These are phyloP conservation scores for Corynascus novoguineensis DNA, from an alignment of 495 filamentous ascomycete genomes.

Conservation along the genomic window DNA sequence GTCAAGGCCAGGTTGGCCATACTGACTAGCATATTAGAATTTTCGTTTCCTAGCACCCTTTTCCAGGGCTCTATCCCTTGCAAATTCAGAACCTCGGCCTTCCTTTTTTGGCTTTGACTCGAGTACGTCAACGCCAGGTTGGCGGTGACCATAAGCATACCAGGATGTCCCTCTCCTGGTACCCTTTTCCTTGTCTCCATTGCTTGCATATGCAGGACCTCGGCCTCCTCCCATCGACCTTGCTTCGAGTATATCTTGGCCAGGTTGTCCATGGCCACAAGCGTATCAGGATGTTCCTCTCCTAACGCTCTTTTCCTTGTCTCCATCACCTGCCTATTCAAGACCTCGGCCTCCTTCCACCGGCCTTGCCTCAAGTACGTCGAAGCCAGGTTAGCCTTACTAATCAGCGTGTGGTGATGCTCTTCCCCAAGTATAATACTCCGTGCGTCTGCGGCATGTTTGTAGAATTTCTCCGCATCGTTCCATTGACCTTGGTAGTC, in stretches of 20 bases:
- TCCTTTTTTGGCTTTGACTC: not conserved
- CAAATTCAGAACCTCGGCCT: not conserved
- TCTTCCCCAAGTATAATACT: not conserved
- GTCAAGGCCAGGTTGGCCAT: not conserved
- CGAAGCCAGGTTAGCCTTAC: not conserved
- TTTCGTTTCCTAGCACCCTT: not conserved
- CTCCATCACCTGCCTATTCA: not conserved
- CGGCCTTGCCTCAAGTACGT: slow-evolving; percentile 17
- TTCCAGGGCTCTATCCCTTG: not conserved
- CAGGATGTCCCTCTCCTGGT: not conserved
- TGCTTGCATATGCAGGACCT: slow-evolving; percentile 3
- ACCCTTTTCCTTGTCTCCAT: not conserved
- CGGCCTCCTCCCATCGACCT: slow-evolving; percentile 37
- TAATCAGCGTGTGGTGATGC: not conserved
- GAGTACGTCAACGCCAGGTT: not conserved
- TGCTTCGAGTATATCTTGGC: slow-evolving; percentile 23
- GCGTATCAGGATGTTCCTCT: slow-evolving; percentile 32
- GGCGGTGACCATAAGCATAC: not conserved
- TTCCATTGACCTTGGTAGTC: slow-evolving; percentile 28
- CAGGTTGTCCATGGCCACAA: slow-evolving; percentile 10
- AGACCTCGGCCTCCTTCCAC: slow-evolving; percentile 32
- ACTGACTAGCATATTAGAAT: not conserved
- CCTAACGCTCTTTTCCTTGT: slow-evolving; percentile 22
- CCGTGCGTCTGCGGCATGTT: not conserved
- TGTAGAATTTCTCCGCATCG: slow-evolving; percentile 25